phyloP scores from a whole-genome alignment of 2,329 filamentous ascomycete genomes.

The Emmonsiellopsis sp. region DNA sequence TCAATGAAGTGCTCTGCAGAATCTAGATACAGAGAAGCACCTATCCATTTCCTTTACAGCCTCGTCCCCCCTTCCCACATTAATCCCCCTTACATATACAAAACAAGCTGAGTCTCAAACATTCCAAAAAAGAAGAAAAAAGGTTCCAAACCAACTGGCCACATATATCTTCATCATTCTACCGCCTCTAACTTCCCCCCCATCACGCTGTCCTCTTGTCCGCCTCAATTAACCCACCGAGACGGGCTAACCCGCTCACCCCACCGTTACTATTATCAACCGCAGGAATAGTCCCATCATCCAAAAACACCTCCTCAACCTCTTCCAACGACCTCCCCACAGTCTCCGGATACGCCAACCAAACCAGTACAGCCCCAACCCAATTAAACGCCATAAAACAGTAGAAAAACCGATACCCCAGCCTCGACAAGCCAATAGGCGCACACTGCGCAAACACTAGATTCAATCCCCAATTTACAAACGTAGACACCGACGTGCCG shows the following conservation, averaged over 20 bases:
- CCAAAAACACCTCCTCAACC: constrained; percentile 20
- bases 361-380: constrained; percentile 29
- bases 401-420: constrained; percentile 44
- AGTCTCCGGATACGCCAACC: constrained; percentile 32
- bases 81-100: too few relatives aligned
- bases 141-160: background rate
- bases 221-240: too few relatives aligned
- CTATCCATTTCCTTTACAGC: background rate
- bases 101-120: too few relatives aligned
- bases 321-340: constrained; percentile 31
- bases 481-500: constrained; percentile 35
- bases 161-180: too few relatives aligned
- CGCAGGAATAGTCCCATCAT: background rate
- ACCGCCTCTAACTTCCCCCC: too few relatives aligned
- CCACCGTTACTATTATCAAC: background rate
- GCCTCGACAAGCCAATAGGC: constrained; percentile 33
- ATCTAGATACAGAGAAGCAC: too few relatives aligned
- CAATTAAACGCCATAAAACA: constrained; percentile 43
- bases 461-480: constrained; percentile 36
- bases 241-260: too few relatives aligned
- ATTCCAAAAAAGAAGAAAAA: too few relatives aligned
- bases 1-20: too few relatives aligned
- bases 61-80: background rate
- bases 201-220: too few relatives aligned
- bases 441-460: constrained; percentile 44